These are phyloP conservation scores for Ophiostoma angusticollis DNA, from an alignment of 2,329 filamentous ascomycete genomes.

Conservation along the genomic window DNA sequence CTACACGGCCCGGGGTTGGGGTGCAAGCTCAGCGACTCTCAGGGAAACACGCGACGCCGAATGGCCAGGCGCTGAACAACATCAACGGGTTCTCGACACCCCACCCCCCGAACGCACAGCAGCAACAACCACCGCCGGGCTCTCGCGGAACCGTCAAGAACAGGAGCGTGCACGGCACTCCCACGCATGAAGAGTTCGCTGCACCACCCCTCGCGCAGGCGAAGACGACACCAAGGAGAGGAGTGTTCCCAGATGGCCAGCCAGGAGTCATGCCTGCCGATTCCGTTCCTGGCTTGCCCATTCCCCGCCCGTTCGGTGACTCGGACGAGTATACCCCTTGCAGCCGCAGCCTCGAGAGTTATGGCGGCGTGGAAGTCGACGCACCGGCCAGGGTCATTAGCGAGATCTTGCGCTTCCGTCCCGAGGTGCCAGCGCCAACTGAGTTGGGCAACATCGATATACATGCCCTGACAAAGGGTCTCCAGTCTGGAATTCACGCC, in stretches of 20 bases:
- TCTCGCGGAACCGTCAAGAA: conserved; percentile 33
- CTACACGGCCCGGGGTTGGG: conserved; percentile 26
- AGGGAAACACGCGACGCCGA: conserved; percentile 33
- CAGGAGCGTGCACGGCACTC: conserved; percentile 36
- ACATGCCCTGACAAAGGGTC: conserved; percentile 72
- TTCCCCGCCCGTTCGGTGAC: conserved; percentile 28
- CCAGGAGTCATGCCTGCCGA: conserved; percentile 16
- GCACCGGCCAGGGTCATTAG: conserved; percentile 51
- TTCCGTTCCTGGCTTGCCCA: conserved; percentile 19
- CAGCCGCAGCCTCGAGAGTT: conserved; percentile 41
- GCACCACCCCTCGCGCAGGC: no score
- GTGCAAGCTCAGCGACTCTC: conserved; percentile 18
- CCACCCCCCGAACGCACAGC: conserved; percentile 32
- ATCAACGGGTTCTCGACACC: conserved; percentile 38
- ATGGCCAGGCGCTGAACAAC: conserved; percentile 31
- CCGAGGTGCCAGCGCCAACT: conserved; percentile 58
- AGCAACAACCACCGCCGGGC: conserved; percentile 27
- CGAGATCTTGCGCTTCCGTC: conserved; percentile 55
- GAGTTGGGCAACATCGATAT: conserved; percentile 87
- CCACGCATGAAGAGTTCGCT: conserved; percentile 14
- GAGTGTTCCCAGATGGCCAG: no score
- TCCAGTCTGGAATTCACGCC: conserved; percentile 79
- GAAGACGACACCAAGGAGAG: no score
- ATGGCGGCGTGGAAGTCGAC: conserved; percentile 61
- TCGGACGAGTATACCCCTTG: conserved; percentile 44